A percentile compares a stretch with the other conserved stretches of the same genome.
Conservation (phyloP, 371 early-diverging fungal genomes). For the Mortierella sp. region DNA sequence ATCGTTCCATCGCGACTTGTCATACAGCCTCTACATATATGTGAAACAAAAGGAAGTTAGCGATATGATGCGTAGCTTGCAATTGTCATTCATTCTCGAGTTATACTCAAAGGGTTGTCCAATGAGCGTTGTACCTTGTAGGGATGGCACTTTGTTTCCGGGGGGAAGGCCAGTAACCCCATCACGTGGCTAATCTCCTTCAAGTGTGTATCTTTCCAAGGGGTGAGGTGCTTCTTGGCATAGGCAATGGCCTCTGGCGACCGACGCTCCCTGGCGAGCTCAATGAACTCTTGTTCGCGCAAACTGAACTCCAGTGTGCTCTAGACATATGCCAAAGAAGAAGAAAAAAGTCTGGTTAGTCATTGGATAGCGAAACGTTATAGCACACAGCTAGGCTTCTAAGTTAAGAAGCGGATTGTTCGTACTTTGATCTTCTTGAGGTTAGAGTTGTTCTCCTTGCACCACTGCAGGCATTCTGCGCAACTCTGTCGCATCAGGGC, state of each 20-base stretch:
- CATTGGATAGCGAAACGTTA: background rate
- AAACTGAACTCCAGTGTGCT: slow-evolving; percentile 95
- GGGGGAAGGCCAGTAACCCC: slow-evolving; percentile 86
- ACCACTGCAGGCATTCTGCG: slow-evolving; percentile 92
- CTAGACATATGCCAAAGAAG: slow-evolving; percentile 34
- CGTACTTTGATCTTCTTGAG: slow-evolving; percentile 84
- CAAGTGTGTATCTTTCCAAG: slow-evolving; percentile 80
- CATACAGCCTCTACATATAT: slow-evolving; percentile 71
- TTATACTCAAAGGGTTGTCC: background rate
- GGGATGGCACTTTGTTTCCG: slow-evolving; percentile 79
- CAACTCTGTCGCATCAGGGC: slow-evolving; percentile 83
- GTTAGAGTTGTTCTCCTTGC: slow-evolving; percentile 88
- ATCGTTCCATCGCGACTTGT: slow-evolving; percentile 82
- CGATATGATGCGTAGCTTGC: background rate
- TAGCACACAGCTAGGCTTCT: too few relatives aligned
- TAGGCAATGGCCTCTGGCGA: slow-evolving; percentile 85
- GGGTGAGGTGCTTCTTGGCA: slow-evolving; percentile 83
- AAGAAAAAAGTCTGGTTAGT: background rate
- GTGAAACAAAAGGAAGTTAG: background rate
- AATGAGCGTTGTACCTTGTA: slow-evolving; percentile 69
- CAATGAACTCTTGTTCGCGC: slow-evolving; percentile 93
- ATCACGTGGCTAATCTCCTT: slow-evolving; percentile 88
- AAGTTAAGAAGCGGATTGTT: background rate
- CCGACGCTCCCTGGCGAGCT: slow-evolving; percentile 77
- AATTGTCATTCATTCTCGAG: background rate